A percentile compares a stretch with the other conserved stretches of the same genome.
Evolutionary conservation across 805 yeast genomes (phyloP).

Genomic region (Cyberlindnera suaveolens): DNA sequence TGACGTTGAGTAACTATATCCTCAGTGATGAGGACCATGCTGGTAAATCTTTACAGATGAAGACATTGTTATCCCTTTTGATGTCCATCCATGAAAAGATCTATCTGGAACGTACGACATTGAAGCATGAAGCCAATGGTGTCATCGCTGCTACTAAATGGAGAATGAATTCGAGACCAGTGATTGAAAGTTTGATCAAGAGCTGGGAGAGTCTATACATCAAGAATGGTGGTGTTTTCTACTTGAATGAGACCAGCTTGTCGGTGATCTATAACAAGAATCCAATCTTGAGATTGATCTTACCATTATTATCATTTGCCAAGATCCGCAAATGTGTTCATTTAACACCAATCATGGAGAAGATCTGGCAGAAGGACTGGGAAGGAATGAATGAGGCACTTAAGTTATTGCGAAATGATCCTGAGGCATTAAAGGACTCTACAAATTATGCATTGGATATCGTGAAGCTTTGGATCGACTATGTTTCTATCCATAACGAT

Average conservation of each 20-base stretch:
- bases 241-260: conserved; percentile 42
- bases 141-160: conserved; percentile 50
- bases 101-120: conserved; percentile 40
- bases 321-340: conserved; percentile 59
- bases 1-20: conserved; percentile 36
- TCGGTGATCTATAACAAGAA: conserved; percentile 40
- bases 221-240: conserved; percentile 56
- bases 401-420: conserved; percentile 41
- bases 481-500: conserved; percentile 58
- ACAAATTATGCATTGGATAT: conserved; percentile 51
- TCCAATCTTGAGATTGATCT: conserved; percentile 54
- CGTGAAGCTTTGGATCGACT: conserved; percentile 64
- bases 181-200: conserved; percentile 48
- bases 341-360: conserved; percentile 53
- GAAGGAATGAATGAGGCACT: conserved; percentile 51
- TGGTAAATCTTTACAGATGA: conserved; percentile 35
- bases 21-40: conserved; percentile 29
- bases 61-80: conserved; percentile 48
- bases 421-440: conserved; percentile 61
- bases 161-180: conserved; percentile 59
- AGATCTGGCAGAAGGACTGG: conserved; percentile 66
- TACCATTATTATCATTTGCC: conserved; percentile 63
- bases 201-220: conserved; percentile 64
- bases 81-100: conserved; percentile 65
- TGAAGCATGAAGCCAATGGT: conserved; percentile 31